phyloP scores from a whole-genome alignment of 23 red algal genomes.

The Cyanidium caldarium region DNA sequence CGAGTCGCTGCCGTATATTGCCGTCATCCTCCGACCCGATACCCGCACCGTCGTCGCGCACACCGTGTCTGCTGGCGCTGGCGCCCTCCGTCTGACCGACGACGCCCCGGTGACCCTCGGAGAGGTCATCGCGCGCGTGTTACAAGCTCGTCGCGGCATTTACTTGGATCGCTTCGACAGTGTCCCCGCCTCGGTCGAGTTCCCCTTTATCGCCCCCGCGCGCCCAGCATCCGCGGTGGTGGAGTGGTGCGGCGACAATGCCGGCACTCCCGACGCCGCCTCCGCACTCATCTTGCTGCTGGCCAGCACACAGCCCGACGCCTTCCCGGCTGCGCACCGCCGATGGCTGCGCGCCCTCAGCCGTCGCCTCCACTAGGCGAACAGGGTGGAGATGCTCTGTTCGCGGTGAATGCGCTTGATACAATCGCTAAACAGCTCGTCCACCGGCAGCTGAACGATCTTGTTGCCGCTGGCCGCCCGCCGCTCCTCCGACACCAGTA shows the following conservation, averaged over 20 bases:
- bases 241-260: background rate
- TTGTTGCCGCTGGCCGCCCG: background rate
- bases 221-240: background rate
- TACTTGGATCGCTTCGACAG: background rate
- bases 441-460: slow-evolving; percentile 31
- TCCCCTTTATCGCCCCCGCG: background rate
- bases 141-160: background rate
- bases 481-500: slow-evolving; percentile 34
- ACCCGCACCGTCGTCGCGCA: background rate
- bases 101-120: background rate
- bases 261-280: background rate
- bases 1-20: background rate
- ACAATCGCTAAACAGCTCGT: slow-evolving; percentile 67
- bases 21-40: background rate
- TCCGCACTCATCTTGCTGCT: background rate
- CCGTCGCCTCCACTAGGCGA: slow-evolving; percentile 10
- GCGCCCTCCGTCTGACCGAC: background rate
- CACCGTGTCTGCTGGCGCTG: background rate
- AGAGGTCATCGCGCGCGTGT: background rate
- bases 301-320: background rate
- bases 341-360: background rate
- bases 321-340: background rate
- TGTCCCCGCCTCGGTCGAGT: background rate
- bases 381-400: slow-evolving; percentile 84
- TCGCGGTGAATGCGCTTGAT: slow-evolving; percentile 96